phyloP scores from a whole-genome alignment of 768 basidiomycete species.

The Butyriboletus loyo region DNA sequence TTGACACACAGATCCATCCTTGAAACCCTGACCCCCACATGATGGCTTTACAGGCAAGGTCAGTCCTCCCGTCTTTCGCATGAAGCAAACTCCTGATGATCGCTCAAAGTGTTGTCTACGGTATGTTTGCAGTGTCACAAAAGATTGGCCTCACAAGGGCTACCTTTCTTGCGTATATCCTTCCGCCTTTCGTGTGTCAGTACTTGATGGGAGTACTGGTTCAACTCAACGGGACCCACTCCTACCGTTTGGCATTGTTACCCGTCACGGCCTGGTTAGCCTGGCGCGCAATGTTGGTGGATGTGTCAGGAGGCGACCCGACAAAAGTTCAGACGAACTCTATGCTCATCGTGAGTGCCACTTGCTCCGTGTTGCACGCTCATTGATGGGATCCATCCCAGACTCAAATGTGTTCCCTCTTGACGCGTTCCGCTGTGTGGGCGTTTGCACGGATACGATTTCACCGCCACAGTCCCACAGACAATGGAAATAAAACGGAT shows the following conservation, averaged over 20 bases:
- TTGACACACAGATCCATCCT: neutral
- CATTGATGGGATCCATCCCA: neutral
- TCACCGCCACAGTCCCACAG: conserved; percentile 1
- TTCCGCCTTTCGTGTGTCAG: conserved; percentile 43
- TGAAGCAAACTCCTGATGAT: neutral
- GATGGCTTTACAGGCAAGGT: neutral
- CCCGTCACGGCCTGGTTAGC: conserved; percentile 44
- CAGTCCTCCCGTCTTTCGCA: neutral
- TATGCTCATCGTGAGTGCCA: conserved; percentile 16
- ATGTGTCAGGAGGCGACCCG: conserved; percentile 21
- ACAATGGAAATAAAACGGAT: neutral
- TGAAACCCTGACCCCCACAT: neutral
- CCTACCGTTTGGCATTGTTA: conserved; percentile 46
- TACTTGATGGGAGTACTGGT: conserved; percentile 53
- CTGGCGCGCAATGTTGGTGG: conserved; percentile 36
- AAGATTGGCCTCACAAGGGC: conserved; percentile 6
- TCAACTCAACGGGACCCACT: conserved; percentile 38
- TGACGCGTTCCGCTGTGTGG: conserved; percentile 19
- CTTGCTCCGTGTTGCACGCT: neutral
- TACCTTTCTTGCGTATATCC: conserved; percentile 34
- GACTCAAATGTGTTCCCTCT: conserved; percentile 14
- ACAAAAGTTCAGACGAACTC: conserved; percentile 10
- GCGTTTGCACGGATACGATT: conserved; percentile 17
- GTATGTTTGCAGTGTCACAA: conserved; percentile 3
- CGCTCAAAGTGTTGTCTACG: neutral